Base-by-base conservation (phyloP, 176 grass and related monocot genomes). In the Ensete ventricosum region DNA sequence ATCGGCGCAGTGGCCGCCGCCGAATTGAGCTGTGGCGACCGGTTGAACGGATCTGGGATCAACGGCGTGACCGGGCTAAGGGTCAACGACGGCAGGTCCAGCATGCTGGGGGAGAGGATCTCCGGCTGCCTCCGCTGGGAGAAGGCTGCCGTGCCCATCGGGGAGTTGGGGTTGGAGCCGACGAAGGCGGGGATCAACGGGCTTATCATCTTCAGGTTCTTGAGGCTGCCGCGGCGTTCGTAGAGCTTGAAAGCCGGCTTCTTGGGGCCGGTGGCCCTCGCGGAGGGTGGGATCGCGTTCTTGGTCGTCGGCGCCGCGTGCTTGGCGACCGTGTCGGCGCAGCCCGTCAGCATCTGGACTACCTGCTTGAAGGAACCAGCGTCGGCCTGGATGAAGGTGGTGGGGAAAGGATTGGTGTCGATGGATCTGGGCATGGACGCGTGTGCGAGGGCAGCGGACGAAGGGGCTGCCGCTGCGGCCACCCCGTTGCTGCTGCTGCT, bases 321-420 rank as follows among this genome's bases (percentile, higher is more conserved):
- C 78, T 81, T 84, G 54, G 21, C 52, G 72, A 1, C 24, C 70
- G 79, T 72, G 73, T 83, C 84, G 62, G 87, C 79, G 69, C 88
- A 83, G 68, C 95, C 95, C 53, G 95, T 99, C 65, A 99, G 90
- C 95, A 99, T 94, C 87, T 99, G 95, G 77, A 99, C 95, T 54
- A 99, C 90, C 79, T 94, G 88, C 88, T 99, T 99, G 86, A 99
- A 99, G 54, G 96, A 91, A 34, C 84, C 11, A 51, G 88, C 80
- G 86, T 99, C 96, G 52, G 96, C 91, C 75, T 99, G 96, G 23
- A 99, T 82, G 78, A 99, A 99, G 78, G 96, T 99, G 69, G 96
- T 99, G 50, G 96, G 94, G 70, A 89, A 99, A 0, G 96, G 91
- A n/a, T 88, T 86, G 69, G 86, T 88, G 27, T 99, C 91, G 75